phyloP scores from a whole-genome alignment of 805 yeast species.

The Henningerozyma blattae region DNA sequence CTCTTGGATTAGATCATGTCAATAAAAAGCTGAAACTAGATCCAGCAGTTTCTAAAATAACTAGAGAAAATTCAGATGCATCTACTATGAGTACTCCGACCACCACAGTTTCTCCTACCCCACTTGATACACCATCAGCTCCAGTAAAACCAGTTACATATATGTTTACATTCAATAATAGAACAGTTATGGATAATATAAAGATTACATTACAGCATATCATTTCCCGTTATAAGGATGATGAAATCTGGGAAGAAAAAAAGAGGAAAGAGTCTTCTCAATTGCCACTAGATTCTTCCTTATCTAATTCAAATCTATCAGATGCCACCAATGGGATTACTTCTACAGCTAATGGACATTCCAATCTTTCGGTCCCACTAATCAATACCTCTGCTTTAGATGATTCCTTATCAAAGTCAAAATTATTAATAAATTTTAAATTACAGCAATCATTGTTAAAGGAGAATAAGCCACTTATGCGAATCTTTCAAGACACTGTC shows the following conservation, averaged over 20 bases:
- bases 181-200: constrained; percentile 65
- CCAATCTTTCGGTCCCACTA: constrained; percentile 21
- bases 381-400: constrained; percentile 29
- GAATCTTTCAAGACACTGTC: constrained; percentile 79
- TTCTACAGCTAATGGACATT: constrained; percentile 1
- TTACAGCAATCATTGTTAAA: constrained; percentile 69
- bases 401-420: constrained; percentile 41
- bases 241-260: constrained; percentile 30
- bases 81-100: not conserved
- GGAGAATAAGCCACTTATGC: constrained; percentile 56
- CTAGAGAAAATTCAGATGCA: not conserved
- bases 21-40: not conserved
- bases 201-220: constrained; percentile 57
- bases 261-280: constrained; percentile 13
- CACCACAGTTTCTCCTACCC: not conserved
- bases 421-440: constrained; percentile 54
- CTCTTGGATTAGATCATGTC: not conserved
- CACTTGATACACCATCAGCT: not conserved
- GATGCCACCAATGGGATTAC: constrained; percentile 2
- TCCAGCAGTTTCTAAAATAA: too few relatives aligned
- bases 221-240: constrained; percentile 52
- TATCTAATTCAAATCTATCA: not conserved
- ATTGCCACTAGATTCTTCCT: not conserved
- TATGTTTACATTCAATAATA: constrained; percentile 53
- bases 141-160: constrained; percentile 21